Percentiles rank a stretch among this genome's conserved stretches.
phyloP scores from a whole-genome alignment of 108 stramenopile genomes.

The Chaetoceros muelleri region DNA sequence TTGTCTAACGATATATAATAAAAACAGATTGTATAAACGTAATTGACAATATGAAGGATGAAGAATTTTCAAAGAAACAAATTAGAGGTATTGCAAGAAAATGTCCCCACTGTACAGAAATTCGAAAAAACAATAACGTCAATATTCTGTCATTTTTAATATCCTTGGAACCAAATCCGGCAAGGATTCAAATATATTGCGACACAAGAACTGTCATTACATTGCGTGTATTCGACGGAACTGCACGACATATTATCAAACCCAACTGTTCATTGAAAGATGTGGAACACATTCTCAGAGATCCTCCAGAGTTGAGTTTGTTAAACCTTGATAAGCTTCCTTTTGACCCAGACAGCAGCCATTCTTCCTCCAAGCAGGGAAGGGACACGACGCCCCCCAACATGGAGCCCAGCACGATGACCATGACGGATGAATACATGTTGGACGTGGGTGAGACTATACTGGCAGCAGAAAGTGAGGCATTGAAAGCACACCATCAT shows the following conservation, averaged over 20 bases:
- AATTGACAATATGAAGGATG: too few species aligned
- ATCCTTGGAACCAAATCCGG: neutral
- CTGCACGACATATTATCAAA: neutral
- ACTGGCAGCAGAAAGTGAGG: neutral
- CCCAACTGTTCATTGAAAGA: neutral
- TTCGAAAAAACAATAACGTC: neutral
- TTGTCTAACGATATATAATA: too few species aligned
- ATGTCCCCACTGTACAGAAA: neutral
- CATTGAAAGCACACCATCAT: neutral
- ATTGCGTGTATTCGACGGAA: neutral
- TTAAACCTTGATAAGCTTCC: neutral
- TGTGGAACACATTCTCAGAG: neutral
- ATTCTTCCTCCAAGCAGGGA: neutral
- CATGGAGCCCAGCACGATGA: neutral
- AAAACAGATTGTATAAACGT: too few species aligned
- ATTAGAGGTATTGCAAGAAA: neutral
- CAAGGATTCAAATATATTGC: neutral
- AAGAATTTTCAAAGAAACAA: too few species aligned
- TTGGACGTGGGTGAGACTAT: neutral
- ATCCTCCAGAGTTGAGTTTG: neutral
- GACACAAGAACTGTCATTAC: neutral
- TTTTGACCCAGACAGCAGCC: neutral
- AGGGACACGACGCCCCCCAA: neutral
- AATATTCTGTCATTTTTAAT: neutral
- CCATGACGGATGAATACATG: neutral